Conservation (phyloP, 2,329 filamentous ascomycete species). For the Neodidymelliopsis sp. region DNA sequence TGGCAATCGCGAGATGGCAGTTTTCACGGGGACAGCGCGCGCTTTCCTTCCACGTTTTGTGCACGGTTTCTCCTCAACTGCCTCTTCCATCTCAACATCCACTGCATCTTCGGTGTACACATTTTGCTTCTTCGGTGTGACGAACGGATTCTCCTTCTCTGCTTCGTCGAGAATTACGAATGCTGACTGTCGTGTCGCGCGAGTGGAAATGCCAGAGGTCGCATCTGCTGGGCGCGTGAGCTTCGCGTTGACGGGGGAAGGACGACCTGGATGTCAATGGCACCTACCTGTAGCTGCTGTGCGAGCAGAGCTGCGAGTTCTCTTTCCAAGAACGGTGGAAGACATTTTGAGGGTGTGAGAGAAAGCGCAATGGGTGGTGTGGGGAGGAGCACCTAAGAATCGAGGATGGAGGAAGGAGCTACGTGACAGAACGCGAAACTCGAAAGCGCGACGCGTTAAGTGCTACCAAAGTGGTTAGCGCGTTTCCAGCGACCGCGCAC, state of each 20-base stretch:
- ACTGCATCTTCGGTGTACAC: conserved; percentile 52
- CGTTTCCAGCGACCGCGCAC: neutral
- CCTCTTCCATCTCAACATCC: conserved; percentile 53
- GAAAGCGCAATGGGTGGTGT: conserved; percentile 33
- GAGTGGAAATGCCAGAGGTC: conserved; percentile 38
- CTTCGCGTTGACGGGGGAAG: conserved; percentile 28
- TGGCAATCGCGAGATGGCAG: conserved; percentile 51
- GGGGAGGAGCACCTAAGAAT: conserved; percentile 27
- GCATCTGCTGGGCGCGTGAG: conserved; percentile 37
- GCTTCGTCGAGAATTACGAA: conserved; percentile 64
- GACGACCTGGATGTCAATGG: conserved; percentile 13
- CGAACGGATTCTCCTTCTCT: conserved; percentile 71
- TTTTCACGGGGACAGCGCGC: conserved; percentile 56
- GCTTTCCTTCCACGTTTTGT: conserved; percentile 44
- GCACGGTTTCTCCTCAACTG: conserved; percentile 42
- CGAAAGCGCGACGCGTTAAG: conserved; percentile 31
- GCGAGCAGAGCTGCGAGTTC: conserved; percentile 44
- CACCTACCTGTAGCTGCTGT: conserved; percentile 38
- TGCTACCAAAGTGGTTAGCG: conserved; percentile 17
- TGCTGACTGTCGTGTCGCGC: conserved; percentile 54
- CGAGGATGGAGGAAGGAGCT: conserved; percentile 26
- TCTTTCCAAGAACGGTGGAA: conserved; percentile 49
- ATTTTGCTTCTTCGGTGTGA: conserved; percentile 47
- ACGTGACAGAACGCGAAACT: conserved; percentile 20
- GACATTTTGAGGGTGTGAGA: conserved; percentile 35